Evolutionary conservation across 768 basidiomycete genomes (phyloP).

Genomic region (Rhodotorula babjevae): DNA sequence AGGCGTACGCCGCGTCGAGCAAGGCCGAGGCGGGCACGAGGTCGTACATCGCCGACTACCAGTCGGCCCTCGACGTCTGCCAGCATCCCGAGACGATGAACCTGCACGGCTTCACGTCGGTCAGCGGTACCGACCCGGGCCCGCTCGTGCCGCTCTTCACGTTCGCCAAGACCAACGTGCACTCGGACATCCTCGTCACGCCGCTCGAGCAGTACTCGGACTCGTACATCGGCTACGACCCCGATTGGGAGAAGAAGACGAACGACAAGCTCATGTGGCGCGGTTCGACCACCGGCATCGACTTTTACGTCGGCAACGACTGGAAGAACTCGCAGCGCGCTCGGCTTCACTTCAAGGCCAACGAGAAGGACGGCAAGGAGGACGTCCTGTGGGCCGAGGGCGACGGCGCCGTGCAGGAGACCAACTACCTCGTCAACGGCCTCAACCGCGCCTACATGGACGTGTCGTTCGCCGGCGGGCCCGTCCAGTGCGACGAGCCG

Average conservation of each 20-base stretch:
- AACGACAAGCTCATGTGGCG: constrained; percentile 82
- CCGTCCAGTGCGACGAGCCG: constrained; percentile 61
- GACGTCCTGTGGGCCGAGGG: constrained; percentile 49
- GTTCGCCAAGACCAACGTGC: constrained; percentile 79
- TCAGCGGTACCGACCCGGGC: constrained; percentile 38
- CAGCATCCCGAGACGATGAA: constrained; percentile 46
- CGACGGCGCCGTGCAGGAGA: constrained; percentile 54
- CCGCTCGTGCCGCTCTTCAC: constrained; percentile 63
- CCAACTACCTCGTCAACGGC: constrained; percentile 6
- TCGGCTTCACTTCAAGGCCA: constrained; percentile 50
- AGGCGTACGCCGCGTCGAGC: constrained; percentile 14
- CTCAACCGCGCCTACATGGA: constrained; percentile 83
- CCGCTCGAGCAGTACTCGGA: constrained; percentile 91
- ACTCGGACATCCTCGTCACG: constrained; percentile 84
- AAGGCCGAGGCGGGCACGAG: constrained; percentile 25
- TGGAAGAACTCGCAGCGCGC: constrained; percentile 55
- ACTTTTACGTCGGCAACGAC: constrained; percentile 47
- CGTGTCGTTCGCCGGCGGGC: constrained; percentile 73
- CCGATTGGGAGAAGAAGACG: constrained; percentile 84
- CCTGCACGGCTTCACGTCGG: constrained; percentile 47
- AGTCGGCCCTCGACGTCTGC: constrained; percentile 47
- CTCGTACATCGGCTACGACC: constrained; percentile 76
- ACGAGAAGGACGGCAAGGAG: constrained; percentile 32
- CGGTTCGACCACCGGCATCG: constrained; percentile 87
- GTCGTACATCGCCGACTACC: constrained; percentile 47